A percentile compares a stretch with the other conserved stretches of the same genome.
Evolutionary conservation across 2,329 filamentous ascomycete genomes (phyloP).

Genomic region (Epichloe gansuensis): DNA sequence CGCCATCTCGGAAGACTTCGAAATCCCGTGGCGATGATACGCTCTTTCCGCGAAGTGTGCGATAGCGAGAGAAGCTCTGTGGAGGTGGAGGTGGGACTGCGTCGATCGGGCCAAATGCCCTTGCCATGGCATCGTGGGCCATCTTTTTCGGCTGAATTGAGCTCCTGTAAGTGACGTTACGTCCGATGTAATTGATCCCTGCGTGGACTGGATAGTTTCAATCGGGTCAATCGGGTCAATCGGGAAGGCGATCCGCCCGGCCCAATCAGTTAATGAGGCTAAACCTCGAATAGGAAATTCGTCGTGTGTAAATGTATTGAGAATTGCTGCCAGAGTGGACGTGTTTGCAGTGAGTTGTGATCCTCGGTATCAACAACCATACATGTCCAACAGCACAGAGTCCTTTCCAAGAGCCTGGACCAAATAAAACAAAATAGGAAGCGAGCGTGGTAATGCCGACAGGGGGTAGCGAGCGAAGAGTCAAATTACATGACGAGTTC

Average conservation of each 20-base stretch:
- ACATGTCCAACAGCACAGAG: neutral
- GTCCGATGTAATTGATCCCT: neutral
- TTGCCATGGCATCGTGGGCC: slow-evolving; percentile 4
- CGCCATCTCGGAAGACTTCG: slow-evolving; percentile 17
- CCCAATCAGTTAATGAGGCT: neutral
- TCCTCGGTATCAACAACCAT: too few species aligned
- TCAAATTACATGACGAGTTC: neutral
- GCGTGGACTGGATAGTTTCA: neutral
- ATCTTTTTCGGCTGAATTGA: neutral
- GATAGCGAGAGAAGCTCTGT: slow-evolving; percentile 19
- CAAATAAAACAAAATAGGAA: neutral
- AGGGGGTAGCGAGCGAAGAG: neutral
- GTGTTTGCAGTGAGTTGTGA: neutral
- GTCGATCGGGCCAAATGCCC: slow-evolving; percentile 3
- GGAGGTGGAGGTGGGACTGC: slow-evolving; percentile 11
- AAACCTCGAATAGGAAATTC: neutral
- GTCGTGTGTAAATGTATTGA: neutral
- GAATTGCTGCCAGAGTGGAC: neutral
- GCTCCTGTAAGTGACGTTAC: neutral
- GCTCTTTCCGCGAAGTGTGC: slow-evolving; percentile 22
- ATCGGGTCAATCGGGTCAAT: neutral
- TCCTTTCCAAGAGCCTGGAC: neutral
- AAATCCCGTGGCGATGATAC: slow-evolving; percentile 19
- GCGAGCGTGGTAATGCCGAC: neutral
- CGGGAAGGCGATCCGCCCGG: neutral